Percentiles rank a stretch among this genome's conserved stretches.
Conservation (phyloP, 768 basidiomycete genomes). For the Boletus pseudo-olivaceus region DNA sequence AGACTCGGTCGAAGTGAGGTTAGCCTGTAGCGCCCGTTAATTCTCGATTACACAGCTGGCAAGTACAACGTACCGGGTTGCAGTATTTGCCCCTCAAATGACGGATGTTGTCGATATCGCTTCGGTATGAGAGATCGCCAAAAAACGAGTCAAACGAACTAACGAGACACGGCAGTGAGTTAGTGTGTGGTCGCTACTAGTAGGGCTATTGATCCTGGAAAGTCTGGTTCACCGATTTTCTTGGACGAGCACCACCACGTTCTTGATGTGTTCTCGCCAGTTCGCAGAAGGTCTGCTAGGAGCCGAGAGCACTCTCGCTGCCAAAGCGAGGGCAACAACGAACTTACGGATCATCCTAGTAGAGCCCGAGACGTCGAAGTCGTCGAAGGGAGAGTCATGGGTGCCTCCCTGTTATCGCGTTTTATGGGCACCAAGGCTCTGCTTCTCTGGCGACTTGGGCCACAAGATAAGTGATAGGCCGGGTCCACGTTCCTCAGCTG, state of each 20-base stretch:
- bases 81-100: conserved; percentile 18
- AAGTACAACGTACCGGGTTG: conserved; percentile 16
- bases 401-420: background rate
- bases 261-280: conserved; percentile 24
- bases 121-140: conserved; percentile 25
- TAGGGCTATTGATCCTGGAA: background rate
- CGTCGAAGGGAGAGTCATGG: background rate
- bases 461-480: too few relatives aligned
- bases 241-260: conserved; percentile 27
- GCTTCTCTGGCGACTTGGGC: background rate
- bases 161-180: background rate
- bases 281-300: conserved; percentile 3
- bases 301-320: background rate
- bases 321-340: conserved; percentile 5
- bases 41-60: background rate
- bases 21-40: conserved; percentile 4
- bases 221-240: conserved; percentile 20
- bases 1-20: conserved; percentile 10
- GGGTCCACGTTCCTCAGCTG: conserved; percentile 17
- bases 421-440: conserved; percentile 10
- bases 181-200: background rate
- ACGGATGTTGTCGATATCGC: conserved; percentile 24
- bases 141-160: conserved; percentile 28
- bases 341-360: conserved; percentile 13
- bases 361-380: background rate